Evolutionary conservation across 2,329 filamentous ascomycete genomes (phyloP).

Genomic region (Aotearoamyces nothofagi): DNA sequence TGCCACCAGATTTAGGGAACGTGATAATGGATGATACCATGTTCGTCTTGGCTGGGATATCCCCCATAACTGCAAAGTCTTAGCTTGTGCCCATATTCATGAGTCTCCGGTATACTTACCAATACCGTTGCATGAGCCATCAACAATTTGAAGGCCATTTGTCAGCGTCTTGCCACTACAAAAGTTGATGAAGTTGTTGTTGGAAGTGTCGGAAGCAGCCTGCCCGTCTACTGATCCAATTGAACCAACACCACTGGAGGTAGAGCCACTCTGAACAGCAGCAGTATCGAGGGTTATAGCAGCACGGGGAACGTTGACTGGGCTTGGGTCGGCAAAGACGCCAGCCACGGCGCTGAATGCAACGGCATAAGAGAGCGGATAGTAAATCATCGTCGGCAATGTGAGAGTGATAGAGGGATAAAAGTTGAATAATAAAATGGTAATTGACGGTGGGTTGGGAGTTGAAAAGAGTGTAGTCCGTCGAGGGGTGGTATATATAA

Average conservation of each 20-base stretch:
- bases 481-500: conserved; percentile 4
- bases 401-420: neutral
- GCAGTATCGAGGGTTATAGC: conserved; percentile 9
- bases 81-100: conserved; percentile 2
- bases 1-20: conserved; percentile 12
- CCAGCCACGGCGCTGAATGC: neutral
- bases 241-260: conserved; percentile 12
- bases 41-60: conserved; percentile 17
- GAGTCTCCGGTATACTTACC: conserved; percentile 17
- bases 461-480: conserved; percentile 4
- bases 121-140: conserved; percentile 42
- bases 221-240: conserved; percentile 13
- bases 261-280: conserved; percentile 16
- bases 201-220: conserved; percentile 13
- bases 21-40: conserved; percentile 20
- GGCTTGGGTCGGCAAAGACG: neutral
- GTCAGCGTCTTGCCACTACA: conserved; percentile 29
- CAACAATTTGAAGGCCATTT: conserved; percentile 40
- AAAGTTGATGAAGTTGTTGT: conserved; percentile 20
- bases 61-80: conserved; percentile 18
- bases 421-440: neutral
- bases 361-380: neutral
- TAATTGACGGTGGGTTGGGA: conserved; percentile 1
- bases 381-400: conserved; percentile 1
- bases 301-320: conserved; percentile 1